Base-by-base conservation (phyloP, 805 yeast genomes). In the Saccharomycopsis vini region DNA sequence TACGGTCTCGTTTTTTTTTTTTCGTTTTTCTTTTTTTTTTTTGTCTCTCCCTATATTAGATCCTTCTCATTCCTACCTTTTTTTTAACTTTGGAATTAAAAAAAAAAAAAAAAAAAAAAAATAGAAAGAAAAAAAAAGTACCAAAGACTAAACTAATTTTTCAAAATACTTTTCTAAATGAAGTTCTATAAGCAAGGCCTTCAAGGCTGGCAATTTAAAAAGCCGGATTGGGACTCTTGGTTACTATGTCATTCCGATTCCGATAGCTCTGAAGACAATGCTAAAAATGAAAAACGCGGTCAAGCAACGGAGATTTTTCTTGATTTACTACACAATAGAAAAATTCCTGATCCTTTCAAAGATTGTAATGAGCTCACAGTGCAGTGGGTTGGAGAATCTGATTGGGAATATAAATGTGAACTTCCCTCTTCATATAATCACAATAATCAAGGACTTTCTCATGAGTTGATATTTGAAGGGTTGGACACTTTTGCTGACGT, bases 351-450 rank as follows among this genome's bases (percentile, higher is more conserved):
- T 49, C 78, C 77, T 0, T 69, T 68, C 47, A 24, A 59, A 2
- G 71, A 69, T 47, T 49, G 53, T 45, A 71, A 72, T 49, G 77
- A 71, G 49, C 54, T 54, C 16, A 45, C 50, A 4, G 68, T 70
- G 7, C 77, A 71, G 55, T 73, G 77, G 77, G 69, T 73, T 3
- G 73, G 69, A 3, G 66, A 67, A 38, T 51, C 49, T n/a, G 69
- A 63, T 40, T 73, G 78, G 78, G 75, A 70, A 49, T 73, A 73
- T 52, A 46, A 52, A 39, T 39, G 62, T 3, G 42, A 37, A 9
- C 54, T 65, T 31, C n/a, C n/a, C n/a, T n/a, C n/a, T n/a, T n/a
- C n/a, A n/a, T 41, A 44, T 4, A 26, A 52, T 15, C 43, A 30
- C 4, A 32, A 32, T 7, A 7, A 18, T 18, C 10, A n/a, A 20